Percentiles rank a stretch among this genome's conserved stretches.
Conservation (phyloP, 164 flowering plant species). For the Tetrastigma voinierianum region DNA sequence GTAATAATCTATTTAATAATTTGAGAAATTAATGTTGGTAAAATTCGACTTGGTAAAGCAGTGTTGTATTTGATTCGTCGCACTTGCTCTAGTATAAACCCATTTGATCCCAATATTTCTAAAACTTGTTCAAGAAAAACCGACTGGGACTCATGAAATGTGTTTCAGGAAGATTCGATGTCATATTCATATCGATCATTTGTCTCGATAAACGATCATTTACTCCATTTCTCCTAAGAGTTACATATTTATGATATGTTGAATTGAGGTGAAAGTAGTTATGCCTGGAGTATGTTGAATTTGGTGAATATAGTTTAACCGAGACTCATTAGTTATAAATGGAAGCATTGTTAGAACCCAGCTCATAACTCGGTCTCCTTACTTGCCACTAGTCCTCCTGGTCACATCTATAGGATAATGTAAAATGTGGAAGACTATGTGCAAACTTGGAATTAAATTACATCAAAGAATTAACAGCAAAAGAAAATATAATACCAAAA, state of each 20-base stretch:
- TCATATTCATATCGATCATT: too few species aligned
- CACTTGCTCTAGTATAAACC: neutral
- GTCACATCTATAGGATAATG: neutral
- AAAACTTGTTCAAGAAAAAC: neutral
- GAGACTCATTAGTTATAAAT: neutral
- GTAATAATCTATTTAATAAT: neutral
- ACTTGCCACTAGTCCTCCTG: neutral
- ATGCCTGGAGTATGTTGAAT: too few species aligned
- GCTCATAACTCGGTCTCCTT: neutral
- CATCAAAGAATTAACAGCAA: too few species aligned
- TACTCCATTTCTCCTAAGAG: too few species aligned
- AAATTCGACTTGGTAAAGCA: slow-evolving; percentile 4
- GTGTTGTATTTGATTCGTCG: neutral
- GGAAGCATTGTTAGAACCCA: neutral
- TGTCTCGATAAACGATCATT: too few species aligned
- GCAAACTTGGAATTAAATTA: too few species aligned
- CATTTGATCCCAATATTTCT: slow-evolving; percentile 3
- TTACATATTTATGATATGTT: neutral
- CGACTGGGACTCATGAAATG: too few species aligned
- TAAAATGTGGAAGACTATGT: neutral
- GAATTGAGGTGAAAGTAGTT: too few species aligned
- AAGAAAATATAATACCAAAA: too few species aligned
- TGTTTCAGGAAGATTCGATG: too few species aligned
- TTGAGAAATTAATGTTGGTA: neutral
- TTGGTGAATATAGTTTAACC: neutral